A percentile compares a stretch with the other conserved stretches of the same genome.
phyloP scores from a whole-genome alignment of 257 asterid genomes.

The Euphrasia confusa region DNA sequence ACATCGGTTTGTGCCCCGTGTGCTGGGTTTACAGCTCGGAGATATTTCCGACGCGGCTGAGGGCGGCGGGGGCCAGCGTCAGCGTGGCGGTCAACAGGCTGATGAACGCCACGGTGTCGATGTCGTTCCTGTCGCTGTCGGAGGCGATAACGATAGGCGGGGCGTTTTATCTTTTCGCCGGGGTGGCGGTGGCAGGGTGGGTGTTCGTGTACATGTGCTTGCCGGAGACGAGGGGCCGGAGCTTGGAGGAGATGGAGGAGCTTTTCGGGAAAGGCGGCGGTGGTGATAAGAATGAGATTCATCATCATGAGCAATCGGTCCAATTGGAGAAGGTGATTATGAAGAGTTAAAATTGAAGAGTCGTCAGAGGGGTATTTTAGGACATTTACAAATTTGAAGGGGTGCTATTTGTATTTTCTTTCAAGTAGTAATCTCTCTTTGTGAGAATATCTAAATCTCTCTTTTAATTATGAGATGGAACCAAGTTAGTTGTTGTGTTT shows the following conservation, averaged over 20 bases:
- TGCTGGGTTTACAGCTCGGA: slow-evolving; percentile 82
- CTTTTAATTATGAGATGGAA: too few species aligned
- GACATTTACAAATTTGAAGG: too few species aligned
- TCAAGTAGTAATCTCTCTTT: too few species aligned
- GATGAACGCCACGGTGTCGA: slow-evolving; percentile 69
- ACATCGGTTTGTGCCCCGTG: slow-evolving; percentile 70
- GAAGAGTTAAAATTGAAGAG: too few species aligned
- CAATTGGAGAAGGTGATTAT: slow-evolving; percentile 18
- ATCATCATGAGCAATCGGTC: background rate
- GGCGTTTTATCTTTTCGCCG: slow-evolving; percentile 46
- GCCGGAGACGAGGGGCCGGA: slow-evolving; percentile 70
- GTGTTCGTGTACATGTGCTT: slow-evolving; percentile 45
- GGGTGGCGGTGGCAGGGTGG: slow-evolving; percentile 49
- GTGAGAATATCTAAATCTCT: too few species aligned
- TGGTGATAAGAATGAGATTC: background rate
- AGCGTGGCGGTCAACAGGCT: slow-evolving; percentile 64
- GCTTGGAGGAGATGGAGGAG: slow-evolving; percentile 65
- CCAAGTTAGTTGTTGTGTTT: too few species aligned
- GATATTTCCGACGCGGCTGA: slow-evolving; percentile 49
- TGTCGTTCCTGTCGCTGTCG: slow-evolving; percentile 55
- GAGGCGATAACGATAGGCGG: slow-evolving; percentile 58
- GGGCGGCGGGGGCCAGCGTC: slow-evolving; percentile 63
- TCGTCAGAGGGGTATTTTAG: too few species aligned
- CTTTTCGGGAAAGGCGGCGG: slow-evolving; percentile 34
- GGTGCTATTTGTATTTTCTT: too few species aligned